Conservation (phyloP, 805 yeast genomes). For the Lachancea nothofagi region DNA sequence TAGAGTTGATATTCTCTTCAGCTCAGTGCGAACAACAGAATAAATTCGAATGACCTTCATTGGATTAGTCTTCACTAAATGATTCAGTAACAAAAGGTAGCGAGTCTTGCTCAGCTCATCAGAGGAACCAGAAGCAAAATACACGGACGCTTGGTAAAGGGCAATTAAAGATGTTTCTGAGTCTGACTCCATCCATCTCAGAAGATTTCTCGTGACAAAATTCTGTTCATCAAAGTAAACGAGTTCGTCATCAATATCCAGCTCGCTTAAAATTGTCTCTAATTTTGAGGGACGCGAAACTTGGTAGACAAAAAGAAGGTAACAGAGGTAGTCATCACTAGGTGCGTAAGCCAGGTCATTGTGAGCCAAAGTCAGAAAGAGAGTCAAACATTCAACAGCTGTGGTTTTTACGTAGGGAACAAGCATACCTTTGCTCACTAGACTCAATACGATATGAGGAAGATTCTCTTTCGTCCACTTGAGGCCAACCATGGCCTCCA, state of each 20-base stretch:
- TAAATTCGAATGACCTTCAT: conserved; percentile 31
- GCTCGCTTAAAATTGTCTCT: conserved; percentile 27
- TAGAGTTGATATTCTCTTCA: conserved; percentile 31
- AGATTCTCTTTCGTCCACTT: conserved; percentile 42
- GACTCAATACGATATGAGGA: conserved; percentile 44
- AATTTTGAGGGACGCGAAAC: conserved; percentile 37
- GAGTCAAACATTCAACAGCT: conserved; percentile 42
- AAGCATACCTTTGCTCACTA: conserved; percentile 52
- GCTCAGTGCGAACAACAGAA: conserved; percentile 25
- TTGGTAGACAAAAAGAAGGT: conserved; percentile 34
- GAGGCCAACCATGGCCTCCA: conserved; percentile 41
- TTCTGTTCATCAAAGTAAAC: conserved; percentile 30
- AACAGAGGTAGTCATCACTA: conserved; percentile 20
- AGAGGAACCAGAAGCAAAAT: conserved; percentile 31
- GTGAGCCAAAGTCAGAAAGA: conserved; percentile 41
- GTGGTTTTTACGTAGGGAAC: conserved; percentile 50
- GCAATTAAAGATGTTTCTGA: conserved; percentile 30
- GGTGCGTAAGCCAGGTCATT: conserved; percentile 28
- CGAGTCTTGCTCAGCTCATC: conserved; percentile 36
- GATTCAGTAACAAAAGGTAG: conserved; percentile 30
- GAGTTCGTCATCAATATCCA: conserved; percentile 34
- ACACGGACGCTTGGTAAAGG: conserved; percentile 32
- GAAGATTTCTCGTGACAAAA: conserved; percentile 36
- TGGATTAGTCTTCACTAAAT: conserved; percentile 33
- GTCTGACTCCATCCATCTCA: conserved; percentile 32